A percentile compares a stretch with the other conserved stretches of the same genome.
Evolutionary conservation across 1,139 yeast species (phyloP).

Genomic region (Blastobotrys petasosporus): DNA sequence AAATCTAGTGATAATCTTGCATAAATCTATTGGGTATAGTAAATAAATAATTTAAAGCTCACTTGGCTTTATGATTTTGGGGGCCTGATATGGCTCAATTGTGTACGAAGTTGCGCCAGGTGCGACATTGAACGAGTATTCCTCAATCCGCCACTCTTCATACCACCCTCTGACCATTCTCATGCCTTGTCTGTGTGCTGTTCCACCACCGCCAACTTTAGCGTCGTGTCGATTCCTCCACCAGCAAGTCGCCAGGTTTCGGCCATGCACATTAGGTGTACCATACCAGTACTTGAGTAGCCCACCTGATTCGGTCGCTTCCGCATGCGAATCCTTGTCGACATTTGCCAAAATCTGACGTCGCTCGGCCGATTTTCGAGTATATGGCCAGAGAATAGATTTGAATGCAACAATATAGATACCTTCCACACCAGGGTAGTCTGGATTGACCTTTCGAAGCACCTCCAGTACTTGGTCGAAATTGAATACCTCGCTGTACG

Average conservation of each 20-base stretch:
- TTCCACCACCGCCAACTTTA: conserved; percentile 17
- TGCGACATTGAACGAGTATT: conserved; percentile 12
- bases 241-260: conserved; percentile 21
- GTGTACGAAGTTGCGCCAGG: conserved; percentile 13
- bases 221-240: conserved; percentile 19
- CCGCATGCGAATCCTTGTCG: conserved; percentile 19
- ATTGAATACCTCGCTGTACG: conserved; percentile 13
- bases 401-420: conserved; percentile 16
- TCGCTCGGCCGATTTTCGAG: conserved; percentile 12
- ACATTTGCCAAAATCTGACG: conserved; percentile 17
- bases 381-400: conserved; percentile 14
- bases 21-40: background rate
- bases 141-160: conserved; percentile 18
- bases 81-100: background rate
- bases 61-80: background rate
- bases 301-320: conserved; percentile 20
- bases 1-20: background rate
- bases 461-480: conserved; percentile 10
- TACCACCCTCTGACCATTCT: conserved; percentile 19
- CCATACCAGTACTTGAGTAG: conserved; percentile 23
- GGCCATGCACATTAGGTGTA: conserved; percentile 17
- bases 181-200: conserved; percentile 19
- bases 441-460: conserved; percentile 7
- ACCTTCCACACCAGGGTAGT: conserved; percentile 10
- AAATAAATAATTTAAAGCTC: background rate